Evolutionary conservation across 805 yeast species (phyloP).

Genomic region (Barnettozyma pratensis): DNA sequence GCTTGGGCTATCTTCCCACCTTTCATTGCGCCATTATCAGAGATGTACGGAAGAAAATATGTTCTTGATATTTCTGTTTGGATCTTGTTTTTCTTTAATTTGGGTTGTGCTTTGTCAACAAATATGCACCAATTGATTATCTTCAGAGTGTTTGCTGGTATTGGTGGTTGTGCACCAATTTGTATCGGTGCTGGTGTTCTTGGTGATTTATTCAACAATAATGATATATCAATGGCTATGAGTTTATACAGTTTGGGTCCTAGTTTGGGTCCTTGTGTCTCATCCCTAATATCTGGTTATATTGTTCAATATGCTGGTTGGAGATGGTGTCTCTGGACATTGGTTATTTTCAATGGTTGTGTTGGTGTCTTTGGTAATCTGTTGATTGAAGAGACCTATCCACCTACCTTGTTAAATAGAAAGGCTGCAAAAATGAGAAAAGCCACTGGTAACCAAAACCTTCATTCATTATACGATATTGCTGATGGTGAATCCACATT

Average conservation of each 20-base stretch:
- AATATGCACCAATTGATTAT: conserved; percentile 52
- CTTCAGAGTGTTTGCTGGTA: conserved; percentile 58
- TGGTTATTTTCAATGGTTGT: conserved; percentile 49
- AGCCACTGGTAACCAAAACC: conserved; percentile 47
- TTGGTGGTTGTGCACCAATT: conserved; percentile 63
- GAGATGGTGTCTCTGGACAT: conserved; percentile 62
- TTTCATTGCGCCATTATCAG: conserved; percentile 57
- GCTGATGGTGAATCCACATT: conserved; percentile 42
- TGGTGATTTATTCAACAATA: conserved; percentile 52
- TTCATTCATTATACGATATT: conserved; percentile 58
- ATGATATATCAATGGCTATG: conserved; percentile 49
- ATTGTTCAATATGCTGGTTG: conserved; percentile 45
- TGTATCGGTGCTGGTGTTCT: conserved; percentile 67
- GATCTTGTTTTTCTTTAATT: conserved; percentile 42
- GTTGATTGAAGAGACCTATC: conserved; percentile 51
- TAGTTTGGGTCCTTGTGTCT: conserved; percentile 53
- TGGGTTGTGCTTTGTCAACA: conserved; percentile 55
- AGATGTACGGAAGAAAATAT: conserved; percentile 49
- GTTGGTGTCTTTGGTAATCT: conserved; percentile 39
- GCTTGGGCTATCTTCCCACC: conserved; percentile 66
- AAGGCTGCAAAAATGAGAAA: conserved; percentile 45
- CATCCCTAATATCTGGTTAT: conserved; percentile 55
- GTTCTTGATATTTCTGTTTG: conserved; percentile 48
- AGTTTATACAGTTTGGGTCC: conserved; percentile 48
- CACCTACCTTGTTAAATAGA: conserved; percentile 43